phyloP scores from a whole-genome alignment of 2,329 filamentous ascomycete genomes.

The Exophiala xenobiotica region DNA sequence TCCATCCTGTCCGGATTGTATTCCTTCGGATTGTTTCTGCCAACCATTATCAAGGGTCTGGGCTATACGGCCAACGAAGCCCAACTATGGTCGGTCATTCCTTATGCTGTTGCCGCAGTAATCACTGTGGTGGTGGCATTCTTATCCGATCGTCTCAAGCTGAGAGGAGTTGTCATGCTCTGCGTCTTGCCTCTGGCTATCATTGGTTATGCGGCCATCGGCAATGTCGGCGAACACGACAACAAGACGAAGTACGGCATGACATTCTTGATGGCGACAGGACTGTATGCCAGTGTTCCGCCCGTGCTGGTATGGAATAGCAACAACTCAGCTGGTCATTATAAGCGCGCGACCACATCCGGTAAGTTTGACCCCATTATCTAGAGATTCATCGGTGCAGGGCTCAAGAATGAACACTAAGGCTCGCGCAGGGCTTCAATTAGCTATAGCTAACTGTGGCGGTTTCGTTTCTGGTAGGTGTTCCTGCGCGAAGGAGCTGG shows the following conservation, averaged over 20 bases:
- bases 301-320: conserved; percentile 65
- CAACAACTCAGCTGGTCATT: conserved; percentile 68
- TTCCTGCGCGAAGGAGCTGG: neutral
- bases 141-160: conserved; percentile 67
- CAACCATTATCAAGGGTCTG: conserved; percentile 68
- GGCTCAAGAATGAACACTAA: neutral
- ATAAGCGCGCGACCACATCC: conserved; percentile 61
- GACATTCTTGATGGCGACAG: conserved; percentile 67
- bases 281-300: conserved; percentile 63
- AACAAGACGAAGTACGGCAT: conserved; percentile 59
- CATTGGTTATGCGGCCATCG: conserved; percentile 64
- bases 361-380: conserved; percentile 44
- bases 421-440: conserved; percentile 46
- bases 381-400: neutral
- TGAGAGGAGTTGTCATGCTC: conserved; percentile 68
- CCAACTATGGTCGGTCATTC: conserved; percentile 72
- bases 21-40: conserved; percentile 74
- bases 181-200: conserved; percentile 64
- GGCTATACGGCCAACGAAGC: conserved; percentile 62
- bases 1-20: conserved; percentile 79
- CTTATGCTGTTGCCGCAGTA: conserved; percentile 69
- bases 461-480: conserved; percentile 57
- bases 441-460: conserved; percentile 66
- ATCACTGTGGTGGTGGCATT: conserved; percentile 70
- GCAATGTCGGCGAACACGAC: conserved; percentile 50